phyloP scores from a whole-genome alignment of 768 basidiomycete species.

The Leccinum rimulosum region DNA sequence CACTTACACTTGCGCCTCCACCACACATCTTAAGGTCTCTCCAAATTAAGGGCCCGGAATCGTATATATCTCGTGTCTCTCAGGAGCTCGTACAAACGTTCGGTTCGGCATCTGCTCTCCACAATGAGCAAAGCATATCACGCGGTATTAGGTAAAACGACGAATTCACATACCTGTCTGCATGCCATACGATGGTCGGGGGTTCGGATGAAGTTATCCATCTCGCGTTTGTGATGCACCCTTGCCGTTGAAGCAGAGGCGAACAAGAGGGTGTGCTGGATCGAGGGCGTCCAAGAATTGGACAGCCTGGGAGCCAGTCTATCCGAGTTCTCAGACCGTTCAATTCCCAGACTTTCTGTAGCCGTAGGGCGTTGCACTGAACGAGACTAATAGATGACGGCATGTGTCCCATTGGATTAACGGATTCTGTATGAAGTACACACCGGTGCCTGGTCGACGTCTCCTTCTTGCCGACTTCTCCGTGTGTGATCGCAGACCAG shows the following conservation, averaged over 20 bases:
- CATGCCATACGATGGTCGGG: not conserved
- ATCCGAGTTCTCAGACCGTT: too few relatives aligned
- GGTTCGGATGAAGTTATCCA: not conserved
- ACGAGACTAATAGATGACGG: not conserved
- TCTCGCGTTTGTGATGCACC: not conserved
- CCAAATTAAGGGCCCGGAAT: too few relatives aligned
- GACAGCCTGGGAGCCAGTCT: too few relatives aligned
- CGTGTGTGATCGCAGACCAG: too few relatives aligned
- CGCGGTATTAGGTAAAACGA: not conserved
- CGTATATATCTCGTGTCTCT: too few relatives aligned
- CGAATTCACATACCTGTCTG: not conserved
- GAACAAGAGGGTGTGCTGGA: not conserved
- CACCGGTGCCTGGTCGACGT: not conserved
- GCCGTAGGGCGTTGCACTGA: not conserved
- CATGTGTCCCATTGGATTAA: not conserved
- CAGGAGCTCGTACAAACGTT: not conserved
- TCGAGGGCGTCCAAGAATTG: too few relatives aligned
- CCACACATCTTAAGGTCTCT: too few relatives aligned
- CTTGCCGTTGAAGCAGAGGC: not conserved
- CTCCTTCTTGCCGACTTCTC: not conserved
- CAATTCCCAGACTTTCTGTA: not conserved
- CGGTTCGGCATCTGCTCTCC: not conserved
- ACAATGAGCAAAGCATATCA: not conserved
- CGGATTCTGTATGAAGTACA: not conserved
- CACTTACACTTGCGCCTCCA: too few relatives aligned